Percentiles rank a stretch among this genome's conserved stretches.
phyloP scores from a whole-genome alignment of 176 grass and related monocot species.

The Eleusine coracana region DNA sequence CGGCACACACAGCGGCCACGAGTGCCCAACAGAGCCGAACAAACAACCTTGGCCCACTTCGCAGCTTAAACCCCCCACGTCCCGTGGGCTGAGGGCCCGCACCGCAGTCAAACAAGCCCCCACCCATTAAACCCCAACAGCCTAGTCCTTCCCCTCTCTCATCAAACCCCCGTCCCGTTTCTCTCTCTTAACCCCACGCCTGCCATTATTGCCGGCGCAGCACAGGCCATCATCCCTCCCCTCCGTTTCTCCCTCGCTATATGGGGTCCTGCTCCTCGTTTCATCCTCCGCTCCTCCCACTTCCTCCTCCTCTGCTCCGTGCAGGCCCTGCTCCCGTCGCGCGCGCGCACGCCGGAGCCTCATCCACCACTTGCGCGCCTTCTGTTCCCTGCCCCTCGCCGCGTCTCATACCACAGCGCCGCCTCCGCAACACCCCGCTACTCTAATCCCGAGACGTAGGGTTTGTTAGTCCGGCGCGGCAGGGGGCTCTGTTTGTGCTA shows the following conservation, averaged over 20 bases:
- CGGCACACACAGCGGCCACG: not conserved
- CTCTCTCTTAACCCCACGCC: conserved; percentile 37
- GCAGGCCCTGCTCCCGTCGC: conserved; percentile 1
- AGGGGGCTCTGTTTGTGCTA: not conserved
- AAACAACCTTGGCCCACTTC: not conserved
- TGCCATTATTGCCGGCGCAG: conserved; percentile 63
- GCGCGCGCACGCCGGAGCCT: not conserved
- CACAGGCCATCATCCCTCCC: conserved; percentile 10
- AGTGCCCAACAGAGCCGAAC: not conserved
- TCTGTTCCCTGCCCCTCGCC: not conserved
- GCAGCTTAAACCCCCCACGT: conserved; percentile 5
- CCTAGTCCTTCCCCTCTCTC: conserved; percentile 16
- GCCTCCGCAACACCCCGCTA: not conserved
- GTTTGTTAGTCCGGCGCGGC: not conserved
- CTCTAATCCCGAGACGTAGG: not conserved
- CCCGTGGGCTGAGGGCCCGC: not conserved
- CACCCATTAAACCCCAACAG: conserved; percentile 34
- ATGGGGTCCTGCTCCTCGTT: conserved; percentile 49
- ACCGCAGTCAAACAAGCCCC: not conserved
- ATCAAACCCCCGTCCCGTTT: conserved; percentile 30
- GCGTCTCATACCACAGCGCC: not conserved
- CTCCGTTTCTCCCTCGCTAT: conserved; percentile 7
- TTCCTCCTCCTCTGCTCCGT: not conserved
- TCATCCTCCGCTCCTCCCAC: conserved; percentile 20
- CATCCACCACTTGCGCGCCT: not conserved